Conservation (phyloP, 805 yeast species). For the Saitoella complicata region DNA sequence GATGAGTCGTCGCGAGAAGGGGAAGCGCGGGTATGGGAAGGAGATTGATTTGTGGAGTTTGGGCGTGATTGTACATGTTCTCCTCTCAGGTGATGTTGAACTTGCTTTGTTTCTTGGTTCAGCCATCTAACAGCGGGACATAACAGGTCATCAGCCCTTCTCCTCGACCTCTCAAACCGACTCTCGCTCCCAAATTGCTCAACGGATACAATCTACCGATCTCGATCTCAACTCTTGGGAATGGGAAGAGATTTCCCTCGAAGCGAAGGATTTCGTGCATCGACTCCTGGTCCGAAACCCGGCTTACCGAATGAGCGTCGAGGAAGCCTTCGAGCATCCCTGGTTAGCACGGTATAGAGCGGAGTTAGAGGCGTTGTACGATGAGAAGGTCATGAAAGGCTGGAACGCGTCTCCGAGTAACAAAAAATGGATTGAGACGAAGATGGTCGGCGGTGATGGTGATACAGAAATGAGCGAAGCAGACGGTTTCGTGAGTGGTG, state of each 20-base stretch:
- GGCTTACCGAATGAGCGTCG: constrained; percentile 23
- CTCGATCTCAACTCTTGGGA: constrained; percentile 12
- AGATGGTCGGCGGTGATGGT: too few relatives aligned
- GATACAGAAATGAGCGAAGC: too few relatives aligned
- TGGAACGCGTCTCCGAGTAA: constrained; percentile 6
- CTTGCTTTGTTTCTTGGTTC: too few relatives aligned
- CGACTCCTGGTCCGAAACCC: constrained; percentile 27
- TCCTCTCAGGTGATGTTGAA: constrained; percentile 31
- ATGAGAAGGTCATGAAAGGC: constrained; percentile 7
- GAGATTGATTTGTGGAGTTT: constrained; percentile 59
- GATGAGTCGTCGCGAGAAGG: constrained; percentile 18
- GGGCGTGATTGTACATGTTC: constrained; percentile 42
- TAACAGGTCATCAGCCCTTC: neutral
- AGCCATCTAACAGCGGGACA: too few relatives aligned
- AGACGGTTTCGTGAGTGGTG: too few relatives aligned
- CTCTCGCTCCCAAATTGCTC: neutral
- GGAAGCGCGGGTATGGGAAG: constrained; percentile 29
- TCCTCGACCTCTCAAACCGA: too few relatives aligned
- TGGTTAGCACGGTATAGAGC: constrained; percentile 32
- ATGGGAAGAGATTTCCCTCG: constrained; percentile 22
- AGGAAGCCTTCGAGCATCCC: constrained; percentile 26
- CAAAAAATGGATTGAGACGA: neutral
- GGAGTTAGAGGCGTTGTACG: constrained; percentile 25
- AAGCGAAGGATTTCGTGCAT: constrained; percentile 32
- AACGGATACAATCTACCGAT: neutral